phyloP scores from a whole-genome alignment of 352 stramenopile genomes.

The Bremia lactucae region DNA sequence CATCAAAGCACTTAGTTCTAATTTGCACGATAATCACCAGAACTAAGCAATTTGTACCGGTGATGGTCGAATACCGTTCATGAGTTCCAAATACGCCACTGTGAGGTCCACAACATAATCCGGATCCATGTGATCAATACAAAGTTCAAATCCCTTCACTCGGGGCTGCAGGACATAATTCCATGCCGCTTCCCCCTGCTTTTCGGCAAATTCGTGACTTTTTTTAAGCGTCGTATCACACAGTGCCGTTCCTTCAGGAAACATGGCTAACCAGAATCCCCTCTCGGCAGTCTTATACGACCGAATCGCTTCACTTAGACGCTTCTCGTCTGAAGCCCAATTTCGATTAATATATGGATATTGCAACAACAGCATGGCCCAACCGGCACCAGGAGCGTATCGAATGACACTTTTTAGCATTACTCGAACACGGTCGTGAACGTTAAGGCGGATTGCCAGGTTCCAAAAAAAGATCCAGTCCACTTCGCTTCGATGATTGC shows the following conservation, averaged over 20 bases:
- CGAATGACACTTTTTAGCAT: slow-evolving; percentile 74
- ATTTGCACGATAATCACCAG: neutral
- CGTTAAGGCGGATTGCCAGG: slow-evolving; percentile 44
- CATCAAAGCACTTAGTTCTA: neutral
- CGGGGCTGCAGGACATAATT: slow-evolving; percentile 63
- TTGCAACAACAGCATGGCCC: slow-evolving; percentile 55
- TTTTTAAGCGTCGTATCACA: slow-evolving; percentile 57
- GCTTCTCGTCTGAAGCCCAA: slow-evolving; percentile 51
- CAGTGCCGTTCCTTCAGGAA: slow-evolving; percentile 64
- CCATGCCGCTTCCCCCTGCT: slow-evolving; percentile 33
- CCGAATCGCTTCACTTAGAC: slow-evolving; percentile 33
- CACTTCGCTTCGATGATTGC: slow-evolving; percentile 71
- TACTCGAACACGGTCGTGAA: slow-evolving; percentile 60
- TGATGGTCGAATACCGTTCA: slow-evolving; percentile 52
- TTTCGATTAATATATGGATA: slow-evolving; percentile 67
- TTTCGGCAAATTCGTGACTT: slow-evolving; percentile 46
- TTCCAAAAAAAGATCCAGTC: slow-evolving; percentile 83
- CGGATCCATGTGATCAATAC: slow-evolving; percentile 47
- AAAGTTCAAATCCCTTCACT: slow-evolving; percentile 59
- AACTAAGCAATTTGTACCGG: slow-evolving; percentile 18
- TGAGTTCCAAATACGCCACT: slow-evolving; percentile 65
- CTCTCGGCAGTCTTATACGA: slow-evolving; percentile 40
- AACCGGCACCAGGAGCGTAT: slow-evolving; percentile 46
- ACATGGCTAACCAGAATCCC: slow-evolving; percentile 64
- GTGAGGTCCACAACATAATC: slow-evolving; percentile 68